These are phyloP conservation scores for Claviceps paspali DNA, from an alignment of 2,329 filamentous ascomycete genomes.

Conservation along the genomic window DNA sequence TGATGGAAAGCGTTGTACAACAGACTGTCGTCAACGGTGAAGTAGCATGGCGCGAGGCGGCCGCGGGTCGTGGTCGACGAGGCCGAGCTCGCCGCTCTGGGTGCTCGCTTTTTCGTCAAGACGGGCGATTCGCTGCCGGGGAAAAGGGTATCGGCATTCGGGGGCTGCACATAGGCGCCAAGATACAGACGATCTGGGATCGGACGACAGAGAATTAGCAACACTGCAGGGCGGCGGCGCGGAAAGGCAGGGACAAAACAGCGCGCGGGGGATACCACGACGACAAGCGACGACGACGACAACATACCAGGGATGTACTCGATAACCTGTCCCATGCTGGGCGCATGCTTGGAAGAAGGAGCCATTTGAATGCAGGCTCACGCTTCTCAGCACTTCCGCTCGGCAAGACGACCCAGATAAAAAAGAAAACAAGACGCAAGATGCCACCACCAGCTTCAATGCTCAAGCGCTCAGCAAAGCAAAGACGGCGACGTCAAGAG, in stretches of 20 bases:
- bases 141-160: slow-evolving; percentile 69
- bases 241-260: too few relatives aligned
- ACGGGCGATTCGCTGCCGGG: slow-evolving; percentile 64
- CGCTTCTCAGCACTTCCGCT: slow-evolving; percentile 1
- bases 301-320: slow-evolving; percentile 85
- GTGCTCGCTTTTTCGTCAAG: slow-evolving; percentile 24
- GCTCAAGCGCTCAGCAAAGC: too few relatives aligned
- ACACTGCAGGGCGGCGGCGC: too few relatives aligned
- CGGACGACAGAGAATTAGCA: too few relatives aligned
- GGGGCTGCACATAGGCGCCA: slow-evolving; percentile 74
- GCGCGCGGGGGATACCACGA: too few relatives aligned
- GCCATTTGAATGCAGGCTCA: slow-evolving; percentile 28
- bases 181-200: slow-evolving; percentile 90
- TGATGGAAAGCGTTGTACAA: slow-evolving; percentile 98
- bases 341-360: slow-evolving; percentile 32
- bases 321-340: slow-evolving; percentile 72
- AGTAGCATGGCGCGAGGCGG: slow-evolving; percentile 63
- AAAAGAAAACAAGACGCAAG: too few relatives aligned
- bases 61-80: slow-evolving; percentile 17
- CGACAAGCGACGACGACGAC: too few relatives aligned
- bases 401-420: not conserved
- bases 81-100: slow-evolving; percentile 45
- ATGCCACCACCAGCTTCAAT: too few relatives aligned
- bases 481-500: too few relatives aligned
- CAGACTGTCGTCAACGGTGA: slow-evolving; percentile 82